phyloP scores from a whole-genome alignment of 768 basidiomycete species.

The Suillus bovinus region DNA sequence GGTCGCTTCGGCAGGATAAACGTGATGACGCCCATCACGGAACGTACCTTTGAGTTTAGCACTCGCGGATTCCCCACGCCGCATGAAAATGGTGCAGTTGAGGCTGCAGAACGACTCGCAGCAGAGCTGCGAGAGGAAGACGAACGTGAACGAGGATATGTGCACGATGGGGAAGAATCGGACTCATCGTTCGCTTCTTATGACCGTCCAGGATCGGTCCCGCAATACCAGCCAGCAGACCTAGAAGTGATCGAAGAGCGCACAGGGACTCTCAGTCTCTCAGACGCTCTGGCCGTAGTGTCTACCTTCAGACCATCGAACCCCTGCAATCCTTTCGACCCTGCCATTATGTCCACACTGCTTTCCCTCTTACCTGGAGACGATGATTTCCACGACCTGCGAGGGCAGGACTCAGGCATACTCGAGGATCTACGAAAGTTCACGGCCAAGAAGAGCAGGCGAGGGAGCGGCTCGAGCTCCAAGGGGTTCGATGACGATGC shows the following conservation, averaged over 20 bases:
- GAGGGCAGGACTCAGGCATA: conserved; percentile 51
- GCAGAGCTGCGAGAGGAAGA: conserved; percentile 35
- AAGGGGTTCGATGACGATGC: conserved; percentile 38
- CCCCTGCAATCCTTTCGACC: conserved; percentile 86
- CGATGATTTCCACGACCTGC: conserved; percentile 59
- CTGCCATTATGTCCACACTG: conserved; percentile 58
- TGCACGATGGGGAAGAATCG: conserved; percentile 16
- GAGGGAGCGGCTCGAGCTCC: conserved; percentile 28
- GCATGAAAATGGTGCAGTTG: conserved; percentile 44
- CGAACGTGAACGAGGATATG: conserved; percentile 19
- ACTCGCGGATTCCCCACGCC: conserved; percentile 45
- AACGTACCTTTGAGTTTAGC: conserved; percentile 87
- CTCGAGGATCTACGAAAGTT: conserved; percentile 76
- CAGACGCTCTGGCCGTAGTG: conserved; percentile 60
- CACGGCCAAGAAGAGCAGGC: conserved; percentile 44
- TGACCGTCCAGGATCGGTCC: conserved; percentile 15
- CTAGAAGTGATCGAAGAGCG: conserved; percentile 51
- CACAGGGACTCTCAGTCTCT: conserved; percentile 63
- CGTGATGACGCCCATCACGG: conserved; percentile 97
- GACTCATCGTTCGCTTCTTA: conserved; percentile 15
- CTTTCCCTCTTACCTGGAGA: conserved; percentile 66
- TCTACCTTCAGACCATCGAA: conserved; percentile 76
- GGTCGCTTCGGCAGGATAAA: conserved; percentile 82
- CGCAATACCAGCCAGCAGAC: conserved; percentile 22
- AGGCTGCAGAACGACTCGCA: conserved; percentile 52